A percentile compares a stretch with the other conserved stretches of the same genome.
phyloP scores from a whole-genome alignment of 2,329 filamentous ascomycete species.

The Mycogone perniciosa region DNA sequence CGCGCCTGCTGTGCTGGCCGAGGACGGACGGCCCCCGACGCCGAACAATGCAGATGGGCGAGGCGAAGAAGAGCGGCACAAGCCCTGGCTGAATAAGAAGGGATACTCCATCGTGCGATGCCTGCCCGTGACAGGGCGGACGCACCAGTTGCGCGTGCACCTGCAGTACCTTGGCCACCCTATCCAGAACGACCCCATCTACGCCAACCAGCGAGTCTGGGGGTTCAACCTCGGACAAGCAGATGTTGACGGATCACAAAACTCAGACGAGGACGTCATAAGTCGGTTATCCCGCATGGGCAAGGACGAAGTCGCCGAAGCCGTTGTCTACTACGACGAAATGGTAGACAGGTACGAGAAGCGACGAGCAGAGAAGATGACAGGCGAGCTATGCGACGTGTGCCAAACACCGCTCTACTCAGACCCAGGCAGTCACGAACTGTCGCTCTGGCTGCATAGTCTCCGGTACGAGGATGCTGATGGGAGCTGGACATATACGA shows the following conservation, averaged over 20 bases:
- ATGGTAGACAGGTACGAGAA: constrained; percentile 89
- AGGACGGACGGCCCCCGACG: constrained; percentile 20
- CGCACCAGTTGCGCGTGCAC: constrained; percentile 91
- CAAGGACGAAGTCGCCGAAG: constrained; percentile 85
- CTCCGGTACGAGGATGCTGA: constrained; percentile 79
- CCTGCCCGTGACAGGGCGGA: constrained; percentile 85
- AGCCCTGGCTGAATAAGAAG: constrained; percentile 48
- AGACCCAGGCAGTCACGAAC: constrained; percentile 82
- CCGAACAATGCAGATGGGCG: constrained; percentile 17
- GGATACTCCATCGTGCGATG: constrained; percentile 95
- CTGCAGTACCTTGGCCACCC: constrained; percentile 91
- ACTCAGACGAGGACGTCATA: constrained; percentile 86
- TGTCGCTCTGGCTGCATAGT: constrained; percentile 91
- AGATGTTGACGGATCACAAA: constrained; percentile 58
- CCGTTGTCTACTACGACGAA: constrained; percentile 87
- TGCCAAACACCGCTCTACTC: constrained; percentile 89
- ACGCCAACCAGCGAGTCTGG: constrained; percentile 90
- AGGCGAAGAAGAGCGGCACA: constrained; percentile 17
- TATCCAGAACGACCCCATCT: constrained; percentile 96
- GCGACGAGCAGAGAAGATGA: constrained; percentile 87
- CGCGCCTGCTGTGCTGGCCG: not conserved
- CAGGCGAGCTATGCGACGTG: constrained; percentile 70
- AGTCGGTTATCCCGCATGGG: constrained; percentile 81
- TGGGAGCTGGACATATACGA: constrained; percentile 82
- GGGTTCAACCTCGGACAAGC: constrained; percentile 67